Percentiles rank a stretch among this genome's conserved stretches.
Conservation (phyloP, 371 early-diverging fungal genomes). For the Mucor mucedo region DNA sequence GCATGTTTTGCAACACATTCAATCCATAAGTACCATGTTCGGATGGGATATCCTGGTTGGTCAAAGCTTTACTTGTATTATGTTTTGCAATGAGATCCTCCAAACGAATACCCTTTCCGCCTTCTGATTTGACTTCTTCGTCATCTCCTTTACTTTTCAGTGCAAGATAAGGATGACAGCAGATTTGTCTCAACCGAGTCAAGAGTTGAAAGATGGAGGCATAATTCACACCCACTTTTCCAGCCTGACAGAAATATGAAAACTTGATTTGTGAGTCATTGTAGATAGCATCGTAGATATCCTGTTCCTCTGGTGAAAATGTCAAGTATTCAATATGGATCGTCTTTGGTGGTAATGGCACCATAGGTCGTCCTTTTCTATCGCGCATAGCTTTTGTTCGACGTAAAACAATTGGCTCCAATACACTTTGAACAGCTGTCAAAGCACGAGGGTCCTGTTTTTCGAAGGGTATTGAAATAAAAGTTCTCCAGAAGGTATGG, state of each 20-base stretch:
- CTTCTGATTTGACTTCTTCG: conserved; percentile 12
- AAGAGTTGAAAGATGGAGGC: conserved; percentile 59
- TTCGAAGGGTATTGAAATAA: conserved; percentile 69
- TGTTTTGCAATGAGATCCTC: conserved; percentile 55
- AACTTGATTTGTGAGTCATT: conserved; percentile 54
- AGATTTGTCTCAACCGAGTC: conserved; percentile 65
- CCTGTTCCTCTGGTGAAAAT: conserved; percentile 54
- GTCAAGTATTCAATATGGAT: conserved; percentile 64
- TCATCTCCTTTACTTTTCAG: conserved; percentile 29
- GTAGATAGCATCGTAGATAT: conserved; percentile 51
- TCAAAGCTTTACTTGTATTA: neutral
- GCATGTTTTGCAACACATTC: conserved; percentile 43
- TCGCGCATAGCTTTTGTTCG: conserved; percentile 69
- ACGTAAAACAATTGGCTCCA: conserved; percentile 71
- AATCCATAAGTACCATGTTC: conserved; percentile 35
- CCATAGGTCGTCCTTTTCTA: conserved; percentile 60
- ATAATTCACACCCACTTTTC: conserved; percentile 49
- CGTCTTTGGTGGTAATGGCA: conserved; percentile 63
- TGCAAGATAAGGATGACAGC: conserved; percentile 68
- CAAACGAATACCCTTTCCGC: conserved; percentile 26
- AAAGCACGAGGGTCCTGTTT: conserved; percentile 62
- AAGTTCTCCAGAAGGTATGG: conserved; percentile 67
- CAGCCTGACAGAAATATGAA: conserved; percentile 49
- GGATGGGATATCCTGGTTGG: conserved; percentile 14
- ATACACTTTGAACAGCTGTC: conserved; percentile 64